Base-by-base conservation (phyloP, 2,329 filamentous ascomycete species). In the Epichloe sibirici region DNA sequence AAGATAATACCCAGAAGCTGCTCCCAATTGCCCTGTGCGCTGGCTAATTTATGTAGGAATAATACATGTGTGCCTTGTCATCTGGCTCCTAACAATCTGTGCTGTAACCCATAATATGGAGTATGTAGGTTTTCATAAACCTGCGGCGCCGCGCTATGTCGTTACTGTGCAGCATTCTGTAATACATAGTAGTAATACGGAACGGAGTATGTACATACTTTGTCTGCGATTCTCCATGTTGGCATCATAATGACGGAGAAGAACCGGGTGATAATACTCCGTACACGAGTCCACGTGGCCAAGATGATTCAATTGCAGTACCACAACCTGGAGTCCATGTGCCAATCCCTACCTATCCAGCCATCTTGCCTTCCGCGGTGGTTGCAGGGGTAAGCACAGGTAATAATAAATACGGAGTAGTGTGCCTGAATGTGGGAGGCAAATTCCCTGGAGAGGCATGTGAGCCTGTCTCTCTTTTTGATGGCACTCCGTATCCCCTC, bases 291-390 rank as follows among this genome's bases (percentile, higher is more conserved):
- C 52, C 52, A 53, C 52, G 48, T 53, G 52, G 52, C 43, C 17
- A 35, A 31, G 13, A 39, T 40, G 44, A n/a, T 40, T 21, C 42
- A 38, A 42, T 25, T 45, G 34, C 31, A 31, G 45, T 42, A 43
- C 38, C 25, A 34, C 13, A 34, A 39, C 59, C 87, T 86, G 46
- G 86, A 79, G 0, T 73, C 65, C 35, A 83, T 78, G 58, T 87
- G 87, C 0, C 84, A 84, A 0, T 83, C 84, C 2, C 38, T 48
- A 34, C 44, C 21, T 23, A 31, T 31, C 9, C 31, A 31, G 31
- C 31, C 31, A 31, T 31, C 31, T 42, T 13, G 17, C 17, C 31
- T 52, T 21, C 35, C 25, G 42, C 49, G 34, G 23, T 31, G 25
- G 21, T 44, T 44, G 21, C 42, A 13, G 21, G 42, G 42, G 42